Evolutionary conservation across 352 stramenopile species (phyloP), one percentile per base, ranked within the genome.

Genomic region (Pythium dissimile): DNA sequence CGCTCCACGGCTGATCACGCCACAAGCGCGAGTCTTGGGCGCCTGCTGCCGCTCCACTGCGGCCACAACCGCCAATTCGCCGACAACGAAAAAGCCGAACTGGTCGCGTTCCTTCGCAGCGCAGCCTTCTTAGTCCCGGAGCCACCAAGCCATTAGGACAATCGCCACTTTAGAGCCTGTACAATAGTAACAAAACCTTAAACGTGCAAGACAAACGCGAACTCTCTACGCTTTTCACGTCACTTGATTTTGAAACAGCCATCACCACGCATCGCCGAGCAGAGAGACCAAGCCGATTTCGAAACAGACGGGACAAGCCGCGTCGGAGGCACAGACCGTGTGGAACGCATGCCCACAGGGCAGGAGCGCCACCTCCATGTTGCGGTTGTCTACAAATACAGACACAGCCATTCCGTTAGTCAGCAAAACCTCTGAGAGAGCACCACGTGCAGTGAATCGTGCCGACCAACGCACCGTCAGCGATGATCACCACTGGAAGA

Each of bases 31-130:
- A 41, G 3, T 20, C 5, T 34, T 11, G 86, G 84, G 5, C 74
- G 60, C 7, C 64, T 95, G 12, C 62, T 95, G 20, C 68, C 78
- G 12, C 59, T 95, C 11, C 86, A 90, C 44, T 95, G 86, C 37
- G 86, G 84, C 8, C 86, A 95, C 55, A 95, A 95, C 62, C 86
- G 87, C 48, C 89, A 90, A 54, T 94, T 89, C 37, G 72, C 77
- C 32, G 81, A 92, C 20, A 53, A 54, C 3, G 86, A 95, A 52
- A 92, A 93, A 50, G 54, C 77, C 10, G 75, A 75, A 39, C 64
- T 95, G n/a, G 49, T 78, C 26, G 60, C 58, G 5, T 90, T 92
- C 41, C 54, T 92, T 26, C 66, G 57, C 23, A 21, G 10, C 6
- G 43, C 44, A n/a, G 26, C 35, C 16, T 71, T 71, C 26, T 20